Conservation (phyloP, 257 asterid species). For the Solanum habrochaites region DNA sequence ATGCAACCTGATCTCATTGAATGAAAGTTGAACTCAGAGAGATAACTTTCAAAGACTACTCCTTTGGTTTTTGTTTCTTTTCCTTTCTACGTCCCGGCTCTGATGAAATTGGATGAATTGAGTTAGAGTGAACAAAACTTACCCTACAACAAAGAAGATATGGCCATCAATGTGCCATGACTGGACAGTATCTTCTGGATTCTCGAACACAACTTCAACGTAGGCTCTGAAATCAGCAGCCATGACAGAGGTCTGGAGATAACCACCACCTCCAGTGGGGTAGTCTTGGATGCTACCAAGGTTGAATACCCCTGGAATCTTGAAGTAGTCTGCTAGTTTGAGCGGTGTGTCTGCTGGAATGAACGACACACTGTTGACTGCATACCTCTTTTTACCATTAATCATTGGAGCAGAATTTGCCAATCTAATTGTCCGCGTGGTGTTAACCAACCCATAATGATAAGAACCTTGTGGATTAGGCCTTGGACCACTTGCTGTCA, state of each 20-base stretch:
- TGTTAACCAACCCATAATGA: constrained; percentile 36
- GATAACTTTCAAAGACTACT: background rate
- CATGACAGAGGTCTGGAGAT: constrained; percentile 35
- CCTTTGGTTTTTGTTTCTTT: background rate
- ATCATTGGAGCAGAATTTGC: constrained; percentile 27
- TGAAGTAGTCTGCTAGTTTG: constrained; percentile 33
- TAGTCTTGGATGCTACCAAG: constrained; percentile 25
- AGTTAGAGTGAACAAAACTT: background rate
- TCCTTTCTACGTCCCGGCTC: background rate
- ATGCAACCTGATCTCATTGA: background rate
- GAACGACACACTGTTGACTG: constrained; percentile 36
- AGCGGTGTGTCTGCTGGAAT: constrained; percentile 39
- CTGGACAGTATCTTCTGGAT: constrained; percentile 30
- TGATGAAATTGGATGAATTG: background rate
- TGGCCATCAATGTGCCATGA: constrained; percentile 45
- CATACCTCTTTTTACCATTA: constrained; percentile 31
- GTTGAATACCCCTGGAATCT: constrained; percentile 21
- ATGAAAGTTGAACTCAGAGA: background rate
- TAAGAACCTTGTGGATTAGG: constrained; percentile 51
- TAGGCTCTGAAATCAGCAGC: constrained; percentile 29
- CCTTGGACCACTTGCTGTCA: constrained; percentile 42
- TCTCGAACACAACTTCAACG: constrained; percentile 29
- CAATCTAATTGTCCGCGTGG: constrained; percentile 28
- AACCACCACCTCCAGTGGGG: constrained; percentile 28
- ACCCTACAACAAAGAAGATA: constrained; percentile 37